These are phyloP conservation scores for Metschnikowia chrysomelidarum DNA, from an alignment of 805 yeast genomes.

Conservation along the genomic window DNA sequence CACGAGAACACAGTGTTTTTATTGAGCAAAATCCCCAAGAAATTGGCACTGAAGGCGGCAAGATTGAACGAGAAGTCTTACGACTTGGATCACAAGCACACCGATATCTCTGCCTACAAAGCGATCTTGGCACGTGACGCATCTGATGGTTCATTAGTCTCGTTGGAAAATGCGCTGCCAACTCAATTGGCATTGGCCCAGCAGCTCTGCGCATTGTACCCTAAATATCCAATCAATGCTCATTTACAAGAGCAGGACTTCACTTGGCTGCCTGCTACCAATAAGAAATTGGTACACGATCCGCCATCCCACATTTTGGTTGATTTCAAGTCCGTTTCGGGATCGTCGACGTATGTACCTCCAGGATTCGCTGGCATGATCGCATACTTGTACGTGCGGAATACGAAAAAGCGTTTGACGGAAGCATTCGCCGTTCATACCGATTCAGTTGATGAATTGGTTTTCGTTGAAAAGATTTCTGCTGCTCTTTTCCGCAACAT, in stretches of 20 bases:
- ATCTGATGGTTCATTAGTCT: slow-evolving; percentile 54
- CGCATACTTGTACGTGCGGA: slow-evolving; percentile 70
- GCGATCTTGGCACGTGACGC: slow-evolving; percentile 66
- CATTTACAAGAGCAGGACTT: slow-evolving; percentile 27
- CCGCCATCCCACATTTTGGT: slow-evolving; percentile 69
- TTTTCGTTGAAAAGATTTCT: slow-evolving; percentile 61
- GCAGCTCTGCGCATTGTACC: slow-evolving; percentile 65
- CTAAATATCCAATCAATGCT: slow-evolving; percentile 60
- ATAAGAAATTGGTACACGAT: slow-evolving; percentile 46
- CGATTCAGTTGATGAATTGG: slow-evolving; percentile 52
- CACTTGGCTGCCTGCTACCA: slow-evolving; percentile 45
- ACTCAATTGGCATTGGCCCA: slow-evolving; percentile 66
- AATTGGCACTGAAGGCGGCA: slow-evolving; percentile 45
- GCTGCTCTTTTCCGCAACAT: slow-evolving; percentile 79
- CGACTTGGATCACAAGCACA: slow-evolving; percentile 38
- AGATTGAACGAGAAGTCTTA: slow-evolving; percentile 38
- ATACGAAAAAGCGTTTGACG: slow-evolving; percentile 60
- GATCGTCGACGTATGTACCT: slow-evolving; percentile 58
- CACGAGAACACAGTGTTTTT: slow-evolving; percentile 51
- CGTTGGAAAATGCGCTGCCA: slow-evolving; percentile 43
- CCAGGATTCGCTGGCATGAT: slow-evolving; percentile 68
- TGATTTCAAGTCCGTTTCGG: slow-evolving; percentile 68
- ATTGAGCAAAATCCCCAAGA: slow-evolving; percentile 59
- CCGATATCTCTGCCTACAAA: slow-evolving; percentile 64
- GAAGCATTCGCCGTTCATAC: slow-evolving; percentile 77